phyloP scores from a whole-genome alignment of 225 moss, liverwort and hornwort genomes.

The Rhytidiadelphus loreus region DNA sequence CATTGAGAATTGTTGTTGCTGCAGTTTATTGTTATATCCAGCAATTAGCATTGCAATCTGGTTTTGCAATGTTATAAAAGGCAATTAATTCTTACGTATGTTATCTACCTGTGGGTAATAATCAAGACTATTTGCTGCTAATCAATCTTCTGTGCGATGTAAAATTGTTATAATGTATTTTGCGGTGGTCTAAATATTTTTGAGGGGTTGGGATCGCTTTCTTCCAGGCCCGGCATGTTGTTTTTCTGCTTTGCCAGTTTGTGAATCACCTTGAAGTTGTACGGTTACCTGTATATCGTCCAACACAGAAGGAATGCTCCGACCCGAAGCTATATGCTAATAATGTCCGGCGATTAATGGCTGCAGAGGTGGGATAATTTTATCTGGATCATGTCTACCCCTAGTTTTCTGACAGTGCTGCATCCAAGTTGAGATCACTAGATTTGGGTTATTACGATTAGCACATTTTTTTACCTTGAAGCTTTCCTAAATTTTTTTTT shows the following conservation, averaged over 20 bases:
- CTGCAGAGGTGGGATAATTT: constrained; percentile 52
- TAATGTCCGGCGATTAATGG: constrained; percentile 76
- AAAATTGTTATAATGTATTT: neutral
- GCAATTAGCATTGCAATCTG: neutral
- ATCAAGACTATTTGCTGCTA: neutral
- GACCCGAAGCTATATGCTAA: constrained; percentile 78
- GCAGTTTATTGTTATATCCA: neutral
- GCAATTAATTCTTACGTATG: neutral
- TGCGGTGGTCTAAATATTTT: neutral
- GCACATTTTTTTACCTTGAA: neutral
- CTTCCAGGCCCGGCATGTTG: constrained; percentile 68
- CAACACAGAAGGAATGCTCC: constrained; percentile 64
- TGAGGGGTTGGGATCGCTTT: neutral
- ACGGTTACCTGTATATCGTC: constrained; percentile 71
- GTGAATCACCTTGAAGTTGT: constrained; percentile 87
- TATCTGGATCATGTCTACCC: neutral
- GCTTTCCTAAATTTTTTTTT: neutral
- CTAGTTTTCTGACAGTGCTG: neutral
- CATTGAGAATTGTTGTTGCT: neutral
- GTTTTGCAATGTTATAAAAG: neutral
- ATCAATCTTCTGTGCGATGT: neutral
- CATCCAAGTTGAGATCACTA: neutral
- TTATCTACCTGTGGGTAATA: neutral
- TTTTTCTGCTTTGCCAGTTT: constrained; percentile 78
- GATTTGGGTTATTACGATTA: neutral